A percentile compares a stretch with the other conserved stretches of the same genome.
Conservation (phyloP, 2,329 filamentous ascomycete genomes). For the Rutstroemia sp. region DNA sequence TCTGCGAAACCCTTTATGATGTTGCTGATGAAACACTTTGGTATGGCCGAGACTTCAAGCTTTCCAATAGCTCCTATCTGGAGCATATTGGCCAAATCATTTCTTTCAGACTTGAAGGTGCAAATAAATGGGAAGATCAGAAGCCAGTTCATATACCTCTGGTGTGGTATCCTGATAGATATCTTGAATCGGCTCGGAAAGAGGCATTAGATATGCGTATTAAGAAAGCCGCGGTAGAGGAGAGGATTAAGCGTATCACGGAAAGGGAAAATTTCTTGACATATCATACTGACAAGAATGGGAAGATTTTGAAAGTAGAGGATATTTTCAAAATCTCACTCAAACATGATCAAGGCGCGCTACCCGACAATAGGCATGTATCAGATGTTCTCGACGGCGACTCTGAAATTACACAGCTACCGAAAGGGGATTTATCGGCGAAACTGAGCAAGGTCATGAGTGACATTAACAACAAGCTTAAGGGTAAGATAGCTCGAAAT, state of each 20-base stretch:
- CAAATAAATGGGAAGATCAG: conserved; percentile 32
- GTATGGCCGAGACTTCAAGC: conserved; percentile 15
- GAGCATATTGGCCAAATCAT: conserved; percentile 40
- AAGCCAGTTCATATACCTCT: conserved; percentile 43
- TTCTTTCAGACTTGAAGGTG: conserved; percentile 37
- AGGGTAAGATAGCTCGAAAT: conserved; percentile 16
- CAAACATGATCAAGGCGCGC: conserved; percentile 22
- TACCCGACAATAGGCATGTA: not conserved
- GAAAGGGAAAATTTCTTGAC: conserved; percentile 24
- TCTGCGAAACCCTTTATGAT: conserved; percentile 27
- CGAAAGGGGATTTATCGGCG: conserved; percentile 18
- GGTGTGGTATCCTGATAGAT: conserved; percentile 48
- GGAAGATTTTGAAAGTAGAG: conserved; percentile 24
- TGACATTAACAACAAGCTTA: conserved; percentile 29
- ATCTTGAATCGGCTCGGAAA: conserved; percentile 38
- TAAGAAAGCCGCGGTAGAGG: conserved; percentile 23
- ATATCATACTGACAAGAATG: conserved; percentile 12
- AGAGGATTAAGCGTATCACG: conserved; percentile 22
- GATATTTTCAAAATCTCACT: conserved; percentile 26
- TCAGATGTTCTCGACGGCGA: not conserved
- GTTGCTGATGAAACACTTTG: conserved; percentile 28
- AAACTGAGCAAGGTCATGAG: conserved; percentile 24
- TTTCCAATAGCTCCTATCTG: conserved; percentile 25
- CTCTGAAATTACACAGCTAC: conserved; percentile 4
- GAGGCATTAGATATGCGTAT: conserved; percentile 38